Base-by-base conservation (phyloP, 2,329 filamentous ascomycete genomes). In the Pseudovirgaria hyperparasitica region DNA sequence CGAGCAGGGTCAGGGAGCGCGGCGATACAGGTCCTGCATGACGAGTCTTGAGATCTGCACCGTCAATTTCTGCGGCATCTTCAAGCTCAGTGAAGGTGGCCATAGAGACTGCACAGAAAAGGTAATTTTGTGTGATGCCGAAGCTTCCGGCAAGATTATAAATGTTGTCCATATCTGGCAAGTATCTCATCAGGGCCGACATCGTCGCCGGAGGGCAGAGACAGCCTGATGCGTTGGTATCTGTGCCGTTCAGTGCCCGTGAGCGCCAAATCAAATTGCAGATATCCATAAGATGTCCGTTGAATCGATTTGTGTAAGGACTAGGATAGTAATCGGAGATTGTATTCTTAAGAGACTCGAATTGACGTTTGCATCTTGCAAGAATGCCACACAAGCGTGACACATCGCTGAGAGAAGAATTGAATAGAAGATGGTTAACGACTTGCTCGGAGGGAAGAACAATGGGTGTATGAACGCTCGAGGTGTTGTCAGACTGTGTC, bases 281-380 rank as follows among this genome's bases (percentile, higher is more conserved):
- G 17, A 85, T 67, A 46, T 92, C 84, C 72, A 90, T 86, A 17
- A 92, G 66, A 47, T 79, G 85, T 13, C 77, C 77, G 48, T 92
- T 92, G 57, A 90, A 86, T 14, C 67, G 57, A 36, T 72, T 70
- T 21, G 50, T 52, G 23, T 34, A 36, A 43, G 41, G 24, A 37
- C 30, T 20, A 26, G 46, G 25, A 38, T 50, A 39, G 39, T 49
- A 39, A 41, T 44, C 34, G 45, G 58, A 28, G 43, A 53, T 36
- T 8, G 49, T 63, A 46, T 29, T 55, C 13, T 57, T 70, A 31
- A 75, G 72, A 15, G 58, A 53, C 45, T 87, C 80, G 42, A 87
- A 82, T 0, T 76, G 71, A 14, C 63, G 63, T 50, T 90, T 90
- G 58, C 85, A 87, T 22, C 55, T 58, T 3, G 77, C 73, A 16